Conservation (phyloP, 139 green algal genomes). For the Micractinium conductrix region DNA sequence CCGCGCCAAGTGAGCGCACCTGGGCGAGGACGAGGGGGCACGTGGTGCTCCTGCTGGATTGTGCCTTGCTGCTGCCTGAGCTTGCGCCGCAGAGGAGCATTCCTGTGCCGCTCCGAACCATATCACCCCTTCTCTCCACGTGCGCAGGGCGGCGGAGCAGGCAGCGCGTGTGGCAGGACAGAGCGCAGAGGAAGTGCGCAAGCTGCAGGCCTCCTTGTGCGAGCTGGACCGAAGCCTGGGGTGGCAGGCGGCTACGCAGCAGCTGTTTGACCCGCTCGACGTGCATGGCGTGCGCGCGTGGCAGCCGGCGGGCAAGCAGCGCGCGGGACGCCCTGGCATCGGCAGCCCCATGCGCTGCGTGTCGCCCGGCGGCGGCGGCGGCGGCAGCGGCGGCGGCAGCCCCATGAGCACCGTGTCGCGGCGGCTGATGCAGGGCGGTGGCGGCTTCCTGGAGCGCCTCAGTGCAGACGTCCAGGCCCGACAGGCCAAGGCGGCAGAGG, state of each 20-base stretch:
- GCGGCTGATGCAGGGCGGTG: conserved; percentile 39
- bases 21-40: too few species aligned
- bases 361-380: not conserved
- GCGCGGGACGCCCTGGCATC: not conserved
- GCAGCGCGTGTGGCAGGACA: conserved; percentile 50
- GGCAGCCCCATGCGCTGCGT: not conserved
- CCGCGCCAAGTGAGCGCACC: conserved; percentile 30
- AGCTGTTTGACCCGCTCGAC: conserved; percentile 9
- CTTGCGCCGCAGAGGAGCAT: too few species aligned
- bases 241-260: conserved; percentile 18
- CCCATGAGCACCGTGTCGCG: conserved; percentile 14
- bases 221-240: conserved; percentile 51
- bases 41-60: not conserved
- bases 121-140: too few species aligned
- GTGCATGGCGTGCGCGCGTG: conserved; percentile 6
- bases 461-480: conserved; percentile 51
- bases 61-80: not conserved
- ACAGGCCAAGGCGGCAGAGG: conserved; percentile 25
- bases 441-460: conserved; percentile 62
- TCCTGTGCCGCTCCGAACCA: too few species aligned
- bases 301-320: conserved; percentile 21
- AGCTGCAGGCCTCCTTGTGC: conserved; percentile 58
- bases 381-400: not conserved
- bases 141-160: conserved; percentile 42
- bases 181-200: conserved; percentile 55